Conservation (phyloP, 2,329 filamentous ascomycete genomes). For the Lasiodiplodia sp. region DNA sequence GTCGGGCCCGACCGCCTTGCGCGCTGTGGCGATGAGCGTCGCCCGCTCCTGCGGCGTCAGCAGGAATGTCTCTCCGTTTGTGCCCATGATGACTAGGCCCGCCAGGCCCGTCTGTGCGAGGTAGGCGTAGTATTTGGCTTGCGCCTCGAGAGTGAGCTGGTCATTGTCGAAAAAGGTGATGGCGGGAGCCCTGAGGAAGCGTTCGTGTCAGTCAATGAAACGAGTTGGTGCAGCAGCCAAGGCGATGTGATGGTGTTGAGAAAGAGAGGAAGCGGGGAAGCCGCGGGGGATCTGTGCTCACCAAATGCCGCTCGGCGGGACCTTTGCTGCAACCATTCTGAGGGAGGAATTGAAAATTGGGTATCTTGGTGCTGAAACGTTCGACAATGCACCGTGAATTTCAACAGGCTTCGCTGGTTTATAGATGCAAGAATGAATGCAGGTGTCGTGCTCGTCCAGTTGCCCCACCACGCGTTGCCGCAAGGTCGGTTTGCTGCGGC, state of each 20-base stretch:
- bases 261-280: neutral
- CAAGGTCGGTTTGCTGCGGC: conserved; percentile 5
- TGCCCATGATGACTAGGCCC: conserved; percentile 56
- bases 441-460: conserved; percentile 1
- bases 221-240: neutral
- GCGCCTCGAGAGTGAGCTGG: conserved; percentile 50
- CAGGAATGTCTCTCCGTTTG: conserved; percentile 56
- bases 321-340: conserved; percentile 17
- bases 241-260: conserved; percentile 1
- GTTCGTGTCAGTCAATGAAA: neutral
- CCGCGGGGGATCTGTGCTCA: conserved; percentile 14
- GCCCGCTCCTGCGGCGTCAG: conserved; percentile 54
- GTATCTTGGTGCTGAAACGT: no score
- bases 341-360: neutral
- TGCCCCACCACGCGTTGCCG: conserved; percentile 9
- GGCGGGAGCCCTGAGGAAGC: conserved; percentile 41
- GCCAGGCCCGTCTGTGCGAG: conserved; percentile 52
- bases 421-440: neutral
- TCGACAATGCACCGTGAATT: neutral
- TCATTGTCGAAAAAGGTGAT: conserved; percentile 55
- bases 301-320: conserved; percentile 29
- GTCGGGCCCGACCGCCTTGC: conserved; percentile 50
- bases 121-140: conserved; percentile 54
- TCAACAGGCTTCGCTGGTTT: neutral
- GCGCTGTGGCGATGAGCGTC: conserved; percentile 48